Base-by-base conservation (phyloP, 345 rosid species). In the Clarkia xantiana region DNA sequence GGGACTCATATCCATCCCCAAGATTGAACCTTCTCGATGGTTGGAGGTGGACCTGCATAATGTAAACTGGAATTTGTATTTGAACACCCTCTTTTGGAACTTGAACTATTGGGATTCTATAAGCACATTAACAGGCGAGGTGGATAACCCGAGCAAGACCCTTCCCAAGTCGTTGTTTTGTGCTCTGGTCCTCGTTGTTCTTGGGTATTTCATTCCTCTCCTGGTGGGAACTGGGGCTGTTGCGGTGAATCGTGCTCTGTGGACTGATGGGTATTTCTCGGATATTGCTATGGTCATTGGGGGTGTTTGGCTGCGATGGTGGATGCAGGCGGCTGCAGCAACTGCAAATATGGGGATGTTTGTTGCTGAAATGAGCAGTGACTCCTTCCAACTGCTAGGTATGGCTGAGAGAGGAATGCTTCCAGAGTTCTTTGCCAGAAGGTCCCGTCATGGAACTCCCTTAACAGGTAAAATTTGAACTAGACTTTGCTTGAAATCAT, bases 21-120 rank as follows among this genome's bases (percentile, higher is more conserved):
- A 64, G 39, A 11, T 68, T 29, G 61, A 63, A 16, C 73, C 73
- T 5, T 56, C 69, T 11, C 60, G 73, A 51, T 68, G 73, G 73
- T 19, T 63, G 6, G 57, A 59, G 22, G 59, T 56, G 43, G 47
- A 68, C 49, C 11, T 68, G 49, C 15, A 16, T 40, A 42, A 56
- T 18, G 60, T 68, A 11, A 49, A 68, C 46, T 68, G 73, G 69
- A 47, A 59, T 54, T 42, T 63, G 49, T 68, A 59, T 36, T 53
- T 64, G 34, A 68, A 64, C 38, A 53, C 62, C 11, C 69, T 68
- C 25, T 60, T 68, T 40, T 68, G 73, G 73, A 68, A 68, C 49
- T 57, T 68, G 25, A 68, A 68, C 54, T 68, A 68, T n/a, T 68
- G 73, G 73, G 73, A 68, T 53, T 68, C 73, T 1, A 63, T 68